Evolutionary conservation across 768 basidiomycete species (phyloP).

Genomic region (Psilocybe azurescens): DNA sequence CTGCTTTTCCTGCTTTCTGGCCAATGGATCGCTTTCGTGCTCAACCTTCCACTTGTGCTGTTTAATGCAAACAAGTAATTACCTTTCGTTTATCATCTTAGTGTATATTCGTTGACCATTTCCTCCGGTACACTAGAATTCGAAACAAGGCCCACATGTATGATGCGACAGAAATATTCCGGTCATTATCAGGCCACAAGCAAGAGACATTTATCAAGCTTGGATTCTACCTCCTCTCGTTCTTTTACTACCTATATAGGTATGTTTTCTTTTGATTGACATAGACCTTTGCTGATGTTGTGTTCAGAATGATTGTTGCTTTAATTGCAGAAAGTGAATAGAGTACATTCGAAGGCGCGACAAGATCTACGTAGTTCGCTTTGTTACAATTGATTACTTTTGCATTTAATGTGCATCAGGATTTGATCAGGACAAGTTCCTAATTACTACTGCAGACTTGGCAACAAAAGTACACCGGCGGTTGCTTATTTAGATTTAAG

Average conservation of each 20-base stretch:
- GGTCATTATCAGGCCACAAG: conserved; percentile 92
- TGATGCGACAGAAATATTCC: conserved; percentile 99
- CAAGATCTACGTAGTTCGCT: conserved; percentile 20
- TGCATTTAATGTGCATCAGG: not conserved
- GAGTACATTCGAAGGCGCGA: conserved; percentile 6
- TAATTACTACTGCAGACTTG: too few relatives aligned
- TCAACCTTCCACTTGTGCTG: conserved; percentile 87
- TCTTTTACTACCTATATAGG: conserved; percentile 93
- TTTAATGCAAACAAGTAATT: conserved; percentile 96
- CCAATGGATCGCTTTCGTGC: conserved; percentile 92
- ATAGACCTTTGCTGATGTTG: not conserved
- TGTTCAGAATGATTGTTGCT: conserved; percentile 80
- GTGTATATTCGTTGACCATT: conserved; percentile 2
- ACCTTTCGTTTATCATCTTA: conserved; percentile 7
- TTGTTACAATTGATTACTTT: conserved; percentile 20
- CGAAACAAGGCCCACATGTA: conserved; percentile 96
- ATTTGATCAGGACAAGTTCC: not conserved
- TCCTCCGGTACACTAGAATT: conserved; percentile 58
- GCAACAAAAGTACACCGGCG: too few relatives aligned
- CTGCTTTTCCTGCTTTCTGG: conserved; percentile 91
- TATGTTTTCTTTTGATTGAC: conserved; percentile 39
- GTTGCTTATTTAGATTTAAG: too few relatives aligned
- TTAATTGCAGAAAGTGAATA: conserved; percentile 82
- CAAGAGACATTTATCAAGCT: conserved; percentile 96
- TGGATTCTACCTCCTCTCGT: conserved; percentile 89